Conservation (phyloP, 2,329 filamentous ascomycete species). For the Simplicillium sp. region DNA sequence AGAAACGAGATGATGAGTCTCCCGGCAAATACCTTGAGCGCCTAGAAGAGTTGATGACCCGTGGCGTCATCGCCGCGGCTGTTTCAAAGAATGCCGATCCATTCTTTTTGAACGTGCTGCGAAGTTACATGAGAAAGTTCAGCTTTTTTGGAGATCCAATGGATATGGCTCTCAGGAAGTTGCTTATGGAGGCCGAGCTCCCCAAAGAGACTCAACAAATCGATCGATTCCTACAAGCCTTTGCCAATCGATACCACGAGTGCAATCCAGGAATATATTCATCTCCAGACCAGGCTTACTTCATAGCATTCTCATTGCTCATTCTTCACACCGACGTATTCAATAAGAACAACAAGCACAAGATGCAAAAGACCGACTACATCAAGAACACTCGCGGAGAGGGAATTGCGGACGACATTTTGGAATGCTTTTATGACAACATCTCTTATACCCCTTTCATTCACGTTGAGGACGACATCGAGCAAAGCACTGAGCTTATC, state of each 20-base stretch:
- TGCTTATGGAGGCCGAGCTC: conserved; percentile 92
- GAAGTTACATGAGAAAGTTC: conserved; percentile 93
- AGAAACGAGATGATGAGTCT: conserved; percentile 78
- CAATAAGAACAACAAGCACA: conserved; percentile 99
- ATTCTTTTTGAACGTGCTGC: conserved; percentile 73
- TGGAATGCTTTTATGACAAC: conserved; percentile 97
- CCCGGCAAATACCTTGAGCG: conserved; percentile 81
- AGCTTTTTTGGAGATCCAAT: conserved; percentile 94
- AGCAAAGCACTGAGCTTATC: conserved; percentile 66
- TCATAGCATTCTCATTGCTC: conserved; percentile 91
- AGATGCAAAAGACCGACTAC: conserved; percentile 96
- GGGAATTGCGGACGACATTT: conserved; percentile 84
- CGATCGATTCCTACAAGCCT: conserved; percentile 85
- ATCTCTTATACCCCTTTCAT: conserved; percentile 98
- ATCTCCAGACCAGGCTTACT: conserved; percentile 90
- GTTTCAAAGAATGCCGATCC: conserved; percentile 79
- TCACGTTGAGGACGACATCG: conserved; percentile 86
- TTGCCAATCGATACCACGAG: conserved; percentile 94
- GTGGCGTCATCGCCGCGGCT: conserved; percentile 74
- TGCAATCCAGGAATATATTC: conserved; percentile 96
- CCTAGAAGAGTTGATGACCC: conserved; percentile 69
- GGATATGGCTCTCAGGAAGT: conserved; percentile 93
- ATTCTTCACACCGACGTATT: conserved; percentile 98
- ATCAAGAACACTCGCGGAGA: conserved; percentile 90
- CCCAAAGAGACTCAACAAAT: conserved; percentile 98